These are phyloP conservation scores for Helicostylum pulchrum DNA, from an alignment of 192 early-diverging fungal species.

Conservation along the genomic window DNA sequence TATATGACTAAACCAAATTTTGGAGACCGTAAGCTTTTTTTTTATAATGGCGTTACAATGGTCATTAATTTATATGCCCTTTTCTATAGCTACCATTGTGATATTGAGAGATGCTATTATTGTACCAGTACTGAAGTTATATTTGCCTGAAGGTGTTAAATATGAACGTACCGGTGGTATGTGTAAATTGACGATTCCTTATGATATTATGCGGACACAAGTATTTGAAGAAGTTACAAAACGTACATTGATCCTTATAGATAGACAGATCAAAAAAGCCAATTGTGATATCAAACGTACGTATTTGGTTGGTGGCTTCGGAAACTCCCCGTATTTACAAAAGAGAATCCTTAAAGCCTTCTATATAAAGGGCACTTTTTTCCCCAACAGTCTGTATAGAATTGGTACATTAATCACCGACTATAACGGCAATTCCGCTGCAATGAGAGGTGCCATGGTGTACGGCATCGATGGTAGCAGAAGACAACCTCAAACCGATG, in stretches of 20 bases:
- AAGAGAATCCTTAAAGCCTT: neutral
- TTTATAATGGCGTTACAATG: neutral
- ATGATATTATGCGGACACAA: neutral
- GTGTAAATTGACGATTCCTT: neutral
- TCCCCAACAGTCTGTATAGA: neutral
- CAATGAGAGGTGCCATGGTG: neutral
- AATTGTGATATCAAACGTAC: neutral
- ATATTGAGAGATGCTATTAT: neutral
- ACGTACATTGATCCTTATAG: neutral
- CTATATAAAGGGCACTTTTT: no score
- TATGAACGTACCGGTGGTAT: no score
- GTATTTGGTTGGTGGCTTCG: conserved; percentile 6
- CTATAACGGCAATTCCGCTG: neutral
- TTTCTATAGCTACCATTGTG: neutral
- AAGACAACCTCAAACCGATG: conserved; percentile 4
- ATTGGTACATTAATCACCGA: neutral
- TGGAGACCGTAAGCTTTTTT: no score
- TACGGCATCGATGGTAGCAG: conserved; percentile 4
- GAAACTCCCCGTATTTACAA: conserved; percentile 2
- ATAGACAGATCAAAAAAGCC: neutral
- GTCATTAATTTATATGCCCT: neutral
- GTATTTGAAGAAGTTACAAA: neutral
- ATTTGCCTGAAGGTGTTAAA: neutral
- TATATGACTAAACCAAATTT: no score
- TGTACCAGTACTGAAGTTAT: neutral